Percentiles rank a stretch among this genome's conserved stretches.
Conservation (phyloP, 2,329 filamentous ascomycete species). For the Colletotrichum tropicicola region DNA sequence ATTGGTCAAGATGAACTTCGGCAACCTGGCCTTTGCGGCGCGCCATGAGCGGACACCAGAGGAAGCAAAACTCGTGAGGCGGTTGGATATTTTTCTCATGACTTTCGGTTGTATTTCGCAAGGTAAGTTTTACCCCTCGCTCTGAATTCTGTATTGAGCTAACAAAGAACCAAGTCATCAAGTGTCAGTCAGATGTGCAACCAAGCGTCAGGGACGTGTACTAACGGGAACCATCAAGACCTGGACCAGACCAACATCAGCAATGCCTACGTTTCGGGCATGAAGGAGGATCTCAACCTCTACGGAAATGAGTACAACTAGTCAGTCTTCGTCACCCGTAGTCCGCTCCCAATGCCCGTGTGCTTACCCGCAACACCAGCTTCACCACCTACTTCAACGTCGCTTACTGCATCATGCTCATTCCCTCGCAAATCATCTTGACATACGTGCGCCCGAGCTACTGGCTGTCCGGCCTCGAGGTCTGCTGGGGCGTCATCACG, state of each 20-base stretch:
- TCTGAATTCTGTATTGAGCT: background rate
- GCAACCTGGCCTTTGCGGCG: constrained; percentile 25
- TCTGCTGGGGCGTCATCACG: constrained; percentile 34
- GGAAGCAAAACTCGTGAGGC: constrained; percentile 18
- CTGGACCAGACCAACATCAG: constrained; percentile 48
- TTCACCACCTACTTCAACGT: constrained; percentile 35
- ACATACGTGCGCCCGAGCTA: constrained; percentile 38
- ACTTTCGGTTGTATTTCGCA: constrained; percentile 33
- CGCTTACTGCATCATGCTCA: constrained; percentile 36
- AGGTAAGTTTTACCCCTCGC: background rate
- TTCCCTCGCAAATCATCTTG: constrained; percentile 39
- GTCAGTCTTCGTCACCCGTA: background rate
- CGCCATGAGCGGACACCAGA: constrained; percentile 27
- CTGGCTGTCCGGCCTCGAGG: constrained; percentile 38
- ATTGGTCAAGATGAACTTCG: constrained; percentile 7
- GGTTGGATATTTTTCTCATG: constrained; percentile 31
- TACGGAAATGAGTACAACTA: constrained; percentile 49
- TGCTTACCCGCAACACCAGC: constrained; percentile 1
- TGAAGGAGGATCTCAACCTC: constrained; percentile 56
- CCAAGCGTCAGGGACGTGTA: constrained; percentile 25
- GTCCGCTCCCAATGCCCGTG: background rate
- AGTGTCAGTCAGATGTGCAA: constrained; percentile 13
- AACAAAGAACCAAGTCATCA: constrained; percentile 27
- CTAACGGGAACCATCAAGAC: background rate
- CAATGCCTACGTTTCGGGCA: constrained; percentile 58